These are phyloP conservation scores for Sanghuangporus baumii DNA, from an alignment of 1,284 basidiomycete genomes.

Conservation along the genomic window DNA sequence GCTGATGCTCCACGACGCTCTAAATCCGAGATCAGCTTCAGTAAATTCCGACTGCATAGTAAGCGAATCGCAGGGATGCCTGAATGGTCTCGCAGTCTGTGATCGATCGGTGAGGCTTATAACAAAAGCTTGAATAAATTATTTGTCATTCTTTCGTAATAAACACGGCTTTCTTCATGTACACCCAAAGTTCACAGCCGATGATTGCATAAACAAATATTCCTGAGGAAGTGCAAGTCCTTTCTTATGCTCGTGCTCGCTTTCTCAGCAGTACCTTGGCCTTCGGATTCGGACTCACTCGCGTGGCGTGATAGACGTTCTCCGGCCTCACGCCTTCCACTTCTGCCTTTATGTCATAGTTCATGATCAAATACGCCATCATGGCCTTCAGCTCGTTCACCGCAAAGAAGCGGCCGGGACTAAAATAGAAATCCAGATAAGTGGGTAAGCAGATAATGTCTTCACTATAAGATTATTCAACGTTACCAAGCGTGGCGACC, in stretches of 20 bases:
- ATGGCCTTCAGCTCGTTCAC: not conserved
- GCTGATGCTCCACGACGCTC: too few species aligned
- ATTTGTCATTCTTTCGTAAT: too few species aligned
- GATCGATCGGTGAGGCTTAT: too few species aligned
- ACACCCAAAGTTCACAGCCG: too few species aligned
- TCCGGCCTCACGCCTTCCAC: conserved; percentile 22
- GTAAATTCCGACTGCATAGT: too few species aligned
- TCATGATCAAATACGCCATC: not conserved
- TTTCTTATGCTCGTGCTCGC: not conserved
- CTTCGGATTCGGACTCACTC: conserved; percentile 15
- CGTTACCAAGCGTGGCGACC: conserved; percentile 17
- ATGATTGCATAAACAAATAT: too few species aligned
- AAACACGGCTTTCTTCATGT: too few species aligned
- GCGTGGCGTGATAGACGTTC: conserved; percentile 11
- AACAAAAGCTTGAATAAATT: too few species aligned
- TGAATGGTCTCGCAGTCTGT: too few species aligned
- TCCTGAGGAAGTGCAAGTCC: too few species aligned
- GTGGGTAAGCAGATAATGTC: not conserved
- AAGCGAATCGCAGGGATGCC: too few species aligned
- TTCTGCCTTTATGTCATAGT: not conserved
- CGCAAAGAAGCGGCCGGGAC: not conserved
- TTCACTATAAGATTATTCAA: not conserved
- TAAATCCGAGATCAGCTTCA: too few species aligned
- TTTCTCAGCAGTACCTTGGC: conserved; percentile 19
- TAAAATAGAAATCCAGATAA: not conserved